Evolutionary conservation across 2,329 filamentous ascomycete species (phyloP).

Genomic region (Orbilia javanica): DNA sequence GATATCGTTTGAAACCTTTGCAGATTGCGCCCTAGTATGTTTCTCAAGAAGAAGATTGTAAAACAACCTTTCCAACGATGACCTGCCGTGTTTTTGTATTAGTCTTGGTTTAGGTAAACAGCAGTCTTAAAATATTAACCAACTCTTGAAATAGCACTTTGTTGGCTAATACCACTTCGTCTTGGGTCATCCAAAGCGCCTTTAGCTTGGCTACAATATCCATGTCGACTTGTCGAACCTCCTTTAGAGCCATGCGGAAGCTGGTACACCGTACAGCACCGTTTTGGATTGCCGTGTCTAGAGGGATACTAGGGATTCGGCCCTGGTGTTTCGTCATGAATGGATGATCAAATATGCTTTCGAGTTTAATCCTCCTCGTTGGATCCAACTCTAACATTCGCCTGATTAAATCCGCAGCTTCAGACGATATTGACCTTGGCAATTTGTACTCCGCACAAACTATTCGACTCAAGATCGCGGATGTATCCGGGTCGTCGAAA

Average conservation of each 20-base stretch:
- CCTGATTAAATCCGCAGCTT: constrained; percentile 81
- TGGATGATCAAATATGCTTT: constrained; percentile 86
- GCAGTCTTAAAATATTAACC: not conserved
- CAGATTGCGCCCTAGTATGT: not conserved
- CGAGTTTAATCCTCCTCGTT: constrained; percentile 80
- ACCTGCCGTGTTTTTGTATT: not conserved
- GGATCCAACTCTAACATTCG: constrained; percentile 85
- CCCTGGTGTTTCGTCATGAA: constrained; percentile 69
- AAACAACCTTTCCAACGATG: constrained; percentile 37
- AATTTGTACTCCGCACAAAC: constrained; percentile 74
- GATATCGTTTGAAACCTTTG: not conserved
- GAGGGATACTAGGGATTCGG: not conserved
- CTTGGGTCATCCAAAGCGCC: constrained; percentile 41
- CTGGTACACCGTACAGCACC: not conserved
- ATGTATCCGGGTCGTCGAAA: constrained; percentile 78
- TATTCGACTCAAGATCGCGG: constrained; percentile 73
- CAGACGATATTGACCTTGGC: constrained; percentile 73
- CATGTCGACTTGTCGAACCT: constrained; percentile 19
- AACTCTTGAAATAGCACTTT: constrained; percentile 34
- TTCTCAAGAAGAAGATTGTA: constrained; percentile 31
- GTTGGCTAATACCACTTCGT: constrained; percentile 6
- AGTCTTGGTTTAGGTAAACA: not conserved
- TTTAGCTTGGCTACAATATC: constrained; percentile 41
- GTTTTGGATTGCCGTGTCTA: not conserved
- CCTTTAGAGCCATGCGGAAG: not conserved